Evolutionary conservation across 1,284 basidiomycete genomes (phyloP), one percentile per base, ranked within the genome.

Genomic region (Cryptococcus wingfieldii): DNA sequence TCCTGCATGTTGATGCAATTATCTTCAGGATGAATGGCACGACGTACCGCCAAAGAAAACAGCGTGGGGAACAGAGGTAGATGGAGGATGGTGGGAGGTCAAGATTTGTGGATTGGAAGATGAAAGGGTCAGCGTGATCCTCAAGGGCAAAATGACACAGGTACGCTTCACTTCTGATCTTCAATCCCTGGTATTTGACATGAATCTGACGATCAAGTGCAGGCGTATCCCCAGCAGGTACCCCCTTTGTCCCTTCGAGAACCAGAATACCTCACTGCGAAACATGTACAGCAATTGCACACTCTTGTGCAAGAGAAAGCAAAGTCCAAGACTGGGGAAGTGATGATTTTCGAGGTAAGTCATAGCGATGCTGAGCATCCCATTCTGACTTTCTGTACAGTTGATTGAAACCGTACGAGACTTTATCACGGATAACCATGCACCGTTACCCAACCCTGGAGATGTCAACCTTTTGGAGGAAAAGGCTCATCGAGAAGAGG

Each of bases 281-380:
- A 56, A 3, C 72, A 77, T 55, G 62, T 77, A 4, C 65, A 67
- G 16, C 63, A 56, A 4, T 58, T 78, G 19, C 64, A 64, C 13
- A 71, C 66, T 38, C 55, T 71, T 3, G 58, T 77, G 16, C 60
- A 71, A 16, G 70, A 71, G 1, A 66, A 66, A 45, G 75, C 75
- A 2, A 71, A 70, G 54, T 54, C 62, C 5, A 55, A 61, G 12
- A 55, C 67, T 8, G 74, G 74, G 9, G 61, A 62, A 10, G 65
- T 59, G 5, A 76, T 77, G 69, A 70, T 78, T 28, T 77, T 72
- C 43, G 73, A 76, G 42, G 75, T 75, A 47, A 62, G 71, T 48
- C 10, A n/a, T 28, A 8, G 13, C 6, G 13, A 19, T 19, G 43
- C 14, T 19, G 14, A 37, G 10, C 5, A 18, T 31, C 13, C 45